Base-by-base conservation (phyloP, 2,329 filamentous ascomycete genomes). In the Monilinia laxa region DNA sequence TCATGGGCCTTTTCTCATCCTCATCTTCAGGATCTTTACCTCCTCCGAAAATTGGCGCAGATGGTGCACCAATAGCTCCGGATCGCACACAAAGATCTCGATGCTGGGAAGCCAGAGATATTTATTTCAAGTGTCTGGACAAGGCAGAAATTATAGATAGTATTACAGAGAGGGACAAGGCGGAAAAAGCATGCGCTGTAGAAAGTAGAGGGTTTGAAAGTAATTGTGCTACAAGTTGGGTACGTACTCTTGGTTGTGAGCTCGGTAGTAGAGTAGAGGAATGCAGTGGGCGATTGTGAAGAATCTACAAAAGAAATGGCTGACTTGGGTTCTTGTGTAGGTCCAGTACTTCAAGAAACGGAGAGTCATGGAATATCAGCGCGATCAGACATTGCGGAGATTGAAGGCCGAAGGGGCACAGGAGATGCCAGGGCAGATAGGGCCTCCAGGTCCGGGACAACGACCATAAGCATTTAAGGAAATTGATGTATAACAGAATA, bases 301-400 rank as follows among this genome's bases (percentile, higher is more conserved):
- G 25, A 64, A 55, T 7, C 57, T 54, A 67, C 68, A 70, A 72
- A 69, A 71, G 38, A 23, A 12, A 54, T 18, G 12, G 60, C 60
- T 63, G 31, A 63, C 38, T 63, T 18, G 40, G 31, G 11, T n/a
- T 57, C 31, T 55, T n/a, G 31, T 72, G 64, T 73, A 95, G 92
- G 91, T 97, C 69, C 92, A 93, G 80, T 98, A 99, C 79, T 99
- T 99, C 81, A 97, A 98, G 83, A 93, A 97, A 79, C 90, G 93
- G 80, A 85, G 95, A 74, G 92, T 98, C 47, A 94, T 96, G 80
- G 95, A 99, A 73, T 85, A 91, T 75, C 91, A 96, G 74, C 92
- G 94, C 79, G 89, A 91, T 75, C 83, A 88, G 79, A 90, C 92
- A 31, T 81, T 97, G 71, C 89, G 90, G 73, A 86, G 87, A 76